Conservation (phyloP, 305 asterid species). For the Solanum hybrid region DNA sequence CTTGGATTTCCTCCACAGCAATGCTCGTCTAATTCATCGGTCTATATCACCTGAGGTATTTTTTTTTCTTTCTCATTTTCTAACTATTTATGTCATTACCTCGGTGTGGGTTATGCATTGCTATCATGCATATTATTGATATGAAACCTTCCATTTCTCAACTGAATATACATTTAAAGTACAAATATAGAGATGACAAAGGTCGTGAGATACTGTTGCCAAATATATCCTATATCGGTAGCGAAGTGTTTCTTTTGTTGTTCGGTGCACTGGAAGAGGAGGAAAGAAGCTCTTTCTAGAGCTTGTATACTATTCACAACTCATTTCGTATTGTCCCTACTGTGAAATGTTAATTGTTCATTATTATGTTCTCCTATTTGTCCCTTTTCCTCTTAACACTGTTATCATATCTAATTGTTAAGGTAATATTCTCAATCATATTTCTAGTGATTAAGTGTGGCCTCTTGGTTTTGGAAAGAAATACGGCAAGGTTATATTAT, state of each 20-base stretch:
- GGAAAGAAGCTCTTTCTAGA: not conserved
- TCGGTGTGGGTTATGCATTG: not conserved
- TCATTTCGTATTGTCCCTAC: not conserved
- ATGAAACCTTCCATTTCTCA: not conserved
- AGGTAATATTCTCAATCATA: not conserved
- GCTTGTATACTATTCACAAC: not conserved
- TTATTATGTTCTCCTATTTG: not conserved
- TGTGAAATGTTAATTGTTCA: not conserved
- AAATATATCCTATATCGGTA: not conserved
- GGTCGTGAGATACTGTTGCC: not conserved
- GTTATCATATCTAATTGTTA: not conserved
- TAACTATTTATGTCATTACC: not conserved
- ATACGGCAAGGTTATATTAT: not conserved
- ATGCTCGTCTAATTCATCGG: constrained; percentile 86
- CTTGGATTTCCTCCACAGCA: constrained; percentile 89
- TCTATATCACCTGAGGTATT: constrained; percentile 88
- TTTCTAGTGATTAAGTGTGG: not conserved
- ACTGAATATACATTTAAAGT: not conserved
- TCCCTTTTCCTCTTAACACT: not conserved
- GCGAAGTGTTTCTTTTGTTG: not conserved
- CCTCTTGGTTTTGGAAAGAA: not conserved
- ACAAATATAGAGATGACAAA: not conserved
- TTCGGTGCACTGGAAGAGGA: not conserved
- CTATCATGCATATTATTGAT: not conserved
- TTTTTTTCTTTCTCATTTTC: not conserved